Evolutionary conservation across 2,329 filamentous ascomycete species (phyloP), one percentile per base, ranked within the genome.

Genomic region (Neocucurbitaria cava): DNA sequence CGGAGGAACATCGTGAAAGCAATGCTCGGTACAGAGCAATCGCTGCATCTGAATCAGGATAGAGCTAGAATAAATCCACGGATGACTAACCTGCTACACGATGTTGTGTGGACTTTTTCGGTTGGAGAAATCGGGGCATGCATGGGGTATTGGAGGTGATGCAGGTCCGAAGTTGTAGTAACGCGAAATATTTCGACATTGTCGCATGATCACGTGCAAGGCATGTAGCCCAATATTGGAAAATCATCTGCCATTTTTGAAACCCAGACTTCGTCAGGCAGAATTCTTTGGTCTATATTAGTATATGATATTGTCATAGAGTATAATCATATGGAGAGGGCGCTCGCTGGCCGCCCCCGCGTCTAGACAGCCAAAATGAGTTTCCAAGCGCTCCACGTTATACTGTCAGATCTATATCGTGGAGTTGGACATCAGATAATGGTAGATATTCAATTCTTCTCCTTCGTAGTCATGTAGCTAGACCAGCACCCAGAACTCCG

Each of bases 11-110:
- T 75, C 85, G 82, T 58, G 81, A 81, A 47, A 92, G 77, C 50
- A 94, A 84, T 31, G 89, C 86, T 58, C 88, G 84, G 77, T 89
- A 93, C 44, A 94, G 85, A 46, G 89, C 88, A 59, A 90, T 82
- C 69, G 85, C 87, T 88, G 50, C 5, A 1, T 3, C 35, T 10
- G 30, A 17, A 55, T 57, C 62, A 52, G 30, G 49, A 30, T 44
- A 10, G 5, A 36, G n/a, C 18, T 38, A n/a, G 6, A 20, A 3
- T 35, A 35, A 2, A 8, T 21, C 5, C 8, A 6, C 33, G 11
- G 5, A 15, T 30, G 15, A 70, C 60, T 70, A 17, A 83, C 81
- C 81, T 71, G 83, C 82, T 73, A 80, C 71, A 56, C 83, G 79
- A 73, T 86, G 83, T 54, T 76, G 74, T 62, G 78, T 76, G 52